These are phyloP conservation scores for Sporobolomyces phaffii DNA, from an alignment of 768 basidiomycete species.

Conservation along the genomic window DNA sequence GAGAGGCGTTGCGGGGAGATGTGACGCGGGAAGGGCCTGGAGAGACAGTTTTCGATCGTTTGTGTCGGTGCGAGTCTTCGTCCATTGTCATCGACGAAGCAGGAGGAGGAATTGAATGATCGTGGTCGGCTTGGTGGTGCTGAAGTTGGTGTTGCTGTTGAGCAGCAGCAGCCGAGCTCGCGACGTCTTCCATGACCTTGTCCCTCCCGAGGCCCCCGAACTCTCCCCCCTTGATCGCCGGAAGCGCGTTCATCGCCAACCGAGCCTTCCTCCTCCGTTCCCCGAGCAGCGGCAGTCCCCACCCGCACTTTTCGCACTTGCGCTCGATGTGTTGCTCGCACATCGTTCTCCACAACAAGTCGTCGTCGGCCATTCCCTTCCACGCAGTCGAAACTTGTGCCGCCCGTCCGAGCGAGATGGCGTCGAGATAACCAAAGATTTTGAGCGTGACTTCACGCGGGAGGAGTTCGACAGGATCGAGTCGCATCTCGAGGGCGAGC, in stretches of 20 bases:
- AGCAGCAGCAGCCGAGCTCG: constrained; percentile 16
- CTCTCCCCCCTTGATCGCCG: constrained; percentile 21
- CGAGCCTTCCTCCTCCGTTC: constrained; percentile 53
- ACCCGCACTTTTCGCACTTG: constrained; percentile 93
- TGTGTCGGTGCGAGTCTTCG: constrained; percentile 28
- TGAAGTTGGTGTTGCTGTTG: constrained; percentile 24
- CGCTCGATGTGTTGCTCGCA: constrained; percentile 98
- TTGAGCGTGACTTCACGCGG: constrained; percentile 88
- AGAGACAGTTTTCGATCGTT: constrained; percentile 39
- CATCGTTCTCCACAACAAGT: constrained; percentile 88
- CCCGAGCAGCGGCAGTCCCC: constrained; percentile 89
- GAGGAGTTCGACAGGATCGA: constrained; percentile 86
- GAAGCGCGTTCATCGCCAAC: constrained; percentile 29
- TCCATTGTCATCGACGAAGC: constrained; percentile 14
- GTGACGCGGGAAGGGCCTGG: constrained; percentile 43
- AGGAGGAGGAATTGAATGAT: constrained; percentile 21
- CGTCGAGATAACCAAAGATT: constrained; percentile 77
- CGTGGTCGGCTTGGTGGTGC: constrained; percentile 31
- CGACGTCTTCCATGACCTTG: constrained; percentile 20
- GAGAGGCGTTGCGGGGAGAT: constrained; percentile 35
- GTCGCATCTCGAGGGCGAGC: constrained; percentile 82
- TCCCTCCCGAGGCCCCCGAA: constrained; percentile 7
- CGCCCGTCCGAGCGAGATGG: constrained; percentile 74
- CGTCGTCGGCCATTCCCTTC: constrained; percentile 86
- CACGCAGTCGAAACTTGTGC: constrained; percentile 80